Evolutionary conservation across 148 eudicot species (phyloP).

Genomic region (Chenopodium berlandieri): DNA sequence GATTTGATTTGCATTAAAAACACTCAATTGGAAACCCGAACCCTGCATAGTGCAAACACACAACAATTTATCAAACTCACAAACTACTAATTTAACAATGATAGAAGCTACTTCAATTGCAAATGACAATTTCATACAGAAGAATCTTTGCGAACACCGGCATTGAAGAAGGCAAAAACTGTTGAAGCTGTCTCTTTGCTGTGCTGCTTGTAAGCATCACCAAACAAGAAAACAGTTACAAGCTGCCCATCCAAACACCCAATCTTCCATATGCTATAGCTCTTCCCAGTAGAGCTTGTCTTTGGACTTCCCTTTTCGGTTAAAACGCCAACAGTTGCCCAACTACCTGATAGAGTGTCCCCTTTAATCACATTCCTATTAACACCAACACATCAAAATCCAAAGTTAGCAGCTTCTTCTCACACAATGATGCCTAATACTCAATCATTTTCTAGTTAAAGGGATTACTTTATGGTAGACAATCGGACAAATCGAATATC

Average conservation of each 20-base stretch:
- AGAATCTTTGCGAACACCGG: constrained; percentile 75
- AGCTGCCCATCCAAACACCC: constrained; percentile 83
- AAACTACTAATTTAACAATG: neutral
- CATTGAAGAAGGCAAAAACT: constrained; percentile 64
- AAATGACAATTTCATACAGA: constrained; percentile 36
- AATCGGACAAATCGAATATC: constrained; percentile 88
- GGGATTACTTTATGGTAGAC: constrained; percentile 68
- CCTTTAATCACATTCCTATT: constrained; percentile 74
- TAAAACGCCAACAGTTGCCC: constrained; percentile 93
- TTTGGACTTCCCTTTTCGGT: constrained; percentile 62
- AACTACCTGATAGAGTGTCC: constrained; percentile 85
- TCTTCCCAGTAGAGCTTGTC: constrained; percentile 69
- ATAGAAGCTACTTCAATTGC: constrained; percentile 15
- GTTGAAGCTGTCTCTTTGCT: constrained; percentile 55
- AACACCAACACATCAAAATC: constrained; percentile 12
- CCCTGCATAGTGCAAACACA: constrained; percentile 62
- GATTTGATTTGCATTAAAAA: constrained; percentile 60
- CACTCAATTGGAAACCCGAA: constrained; percentile 71
- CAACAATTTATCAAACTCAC: neutral
- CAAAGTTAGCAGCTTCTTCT: constrained; percentile 19
- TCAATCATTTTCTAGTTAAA: neutral
- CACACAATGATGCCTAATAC: neutral
- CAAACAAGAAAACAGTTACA: constrained; percentile 83
- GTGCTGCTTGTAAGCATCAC: constrained; percentile 72
- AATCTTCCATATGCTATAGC: constrained; percentile 72